Conservation (phyloP, 352 stramenopile species). For the Plasmopara halstedii region DNA sequence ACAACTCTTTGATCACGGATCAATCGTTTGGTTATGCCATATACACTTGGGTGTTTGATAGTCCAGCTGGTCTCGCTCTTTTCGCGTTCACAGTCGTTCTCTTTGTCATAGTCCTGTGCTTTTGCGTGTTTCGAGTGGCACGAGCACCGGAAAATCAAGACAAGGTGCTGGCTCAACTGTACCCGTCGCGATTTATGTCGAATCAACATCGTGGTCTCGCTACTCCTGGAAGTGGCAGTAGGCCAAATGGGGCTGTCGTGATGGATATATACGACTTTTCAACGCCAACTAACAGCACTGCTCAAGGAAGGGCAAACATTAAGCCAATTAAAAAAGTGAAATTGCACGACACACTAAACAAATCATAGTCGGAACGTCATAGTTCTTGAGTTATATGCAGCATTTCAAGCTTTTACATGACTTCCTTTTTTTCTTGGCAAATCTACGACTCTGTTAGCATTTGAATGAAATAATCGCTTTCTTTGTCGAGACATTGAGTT, state of each 20-base stretch:
- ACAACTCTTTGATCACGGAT: conserved; percentile 30
- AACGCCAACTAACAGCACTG: not conserved
- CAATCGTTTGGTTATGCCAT: conserved; percentile 40
- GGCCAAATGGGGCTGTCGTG: conserved; percentile 8
- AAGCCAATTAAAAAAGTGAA: too few relatives aligned
- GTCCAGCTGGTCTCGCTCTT: conserved; percentile 35
- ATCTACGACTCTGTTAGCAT: too few relatives aligned
- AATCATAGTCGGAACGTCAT: too few relatives aligned
- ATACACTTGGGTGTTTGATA: conserved; percentile 42
- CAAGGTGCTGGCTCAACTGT: conserved; percentile 21
- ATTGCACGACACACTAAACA: too few relatives aligned
- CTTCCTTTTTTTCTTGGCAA: too few relatives aligned
- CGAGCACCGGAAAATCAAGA: conserved; percentile 64
- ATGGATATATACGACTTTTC: conserved; percentile 14
- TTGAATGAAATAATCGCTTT: too few relatives aligned
- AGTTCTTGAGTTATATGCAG: too few relatives aligned
- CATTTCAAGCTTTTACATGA: too few relatives aligned
- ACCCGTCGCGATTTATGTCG: not conserved
- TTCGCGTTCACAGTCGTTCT: conserved; percentile 37
- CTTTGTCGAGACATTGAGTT: too few relatives aligned
- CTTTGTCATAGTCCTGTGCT: conserved; percentile 29
- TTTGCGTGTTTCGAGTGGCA: conserved; percentile 48
- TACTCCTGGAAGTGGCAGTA: not conserved
- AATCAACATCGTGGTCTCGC: not conserved
- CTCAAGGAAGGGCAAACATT: too few relatives aligned